Evolutionary conservation across 2,329 filamentous ascomycete species (phyloP).

Genomic region (Aspergillus tamarii): DNA sequence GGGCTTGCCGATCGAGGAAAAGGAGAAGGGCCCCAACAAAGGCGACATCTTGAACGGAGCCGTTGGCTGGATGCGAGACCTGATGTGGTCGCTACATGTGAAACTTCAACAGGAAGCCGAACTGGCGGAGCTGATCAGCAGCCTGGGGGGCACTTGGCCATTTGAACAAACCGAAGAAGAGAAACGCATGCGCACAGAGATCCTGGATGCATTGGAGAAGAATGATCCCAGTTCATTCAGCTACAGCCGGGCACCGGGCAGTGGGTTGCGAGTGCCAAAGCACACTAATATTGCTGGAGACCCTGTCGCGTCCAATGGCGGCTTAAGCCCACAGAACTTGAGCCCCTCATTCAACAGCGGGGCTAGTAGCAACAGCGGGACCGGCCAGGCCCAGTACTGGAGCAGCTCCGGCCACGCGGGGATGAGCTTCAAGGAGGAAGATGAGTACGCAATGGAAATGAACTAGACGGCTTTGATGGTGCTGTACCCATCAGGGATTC

Average conservation of each 20-base stretch:
- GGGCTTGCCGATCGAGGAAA: constrained; percentile 89
- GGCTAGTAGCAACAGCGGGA: constrained; percentile 60
- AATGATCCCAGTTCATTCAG: constrained; percentile 75
- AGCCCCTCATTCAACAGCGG: constrained; percentile 74
- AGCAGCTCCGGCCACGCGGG: constrained; percentile 55
- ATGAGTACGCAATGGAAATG: constrained; percentile 85
- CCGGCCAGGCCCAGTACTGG: constrained; percentile 59
- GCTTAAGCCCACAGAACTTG: constrained; percentile 63
- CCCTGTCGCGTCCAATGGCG: constrained; percentile 56
- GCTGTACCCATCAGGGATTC: constrained; percentile 9
- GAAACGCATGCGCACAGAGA: constrained; percentile 90
- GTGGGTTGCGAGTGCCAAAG: constrained; percentile 85
- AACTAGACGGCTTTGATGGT: constrained; percentile 27
- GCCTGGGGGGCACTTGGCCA: constrained; percentile 74
- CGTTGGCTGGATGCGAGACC: constrained; percentile 93
- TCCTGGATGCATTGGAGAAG: constrained; percentile 82
- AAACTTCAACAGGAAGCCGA: constrained; percentile 90
- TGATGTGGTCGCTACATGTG: constrained; percentile 94
- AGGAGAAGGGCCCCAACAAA: constrained; percentile 98
- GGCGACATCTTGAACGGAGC: constrained; percentile 97
- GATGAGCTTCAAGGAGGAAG: constrained; percentile 88
- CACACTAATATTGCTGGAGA: constrained; percentile 92
- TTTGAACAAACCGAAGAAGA: constrained; percentile 89
- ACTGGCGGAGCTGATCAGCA: constrained; percentile 73
- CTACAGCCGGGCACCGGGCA: constrained; percentile 82